Evolutionary conservation across 495 filamentous ascomycete species (phyloP), one percentile per base, ranked within the genome.

Genomic region (Xylaria scruposa): DNA sequence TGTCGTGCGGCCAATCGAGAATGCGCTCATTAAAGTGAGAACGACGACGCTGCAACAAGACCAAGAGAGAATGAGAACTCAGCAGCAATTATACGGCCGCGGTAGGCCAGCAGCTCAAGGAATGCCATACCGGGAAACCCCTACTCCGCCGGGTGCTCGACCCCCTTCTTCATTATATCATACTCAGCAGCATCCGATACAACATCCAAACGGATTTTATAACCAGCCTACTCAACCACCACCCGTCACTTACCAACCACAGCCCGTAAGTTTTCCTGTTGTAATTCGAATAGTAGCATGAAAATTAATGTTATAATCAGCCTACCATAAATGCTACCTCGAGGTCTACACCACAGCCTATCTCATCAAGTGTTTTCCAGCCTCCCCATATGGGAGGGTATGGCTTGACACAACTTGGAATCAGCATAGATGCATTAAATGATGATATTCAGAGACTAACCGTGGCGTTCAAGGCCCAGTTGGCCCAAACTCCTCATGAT

Each of bases 1-100:
- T 31, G 86, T 92, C 53, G 97, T 94, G 47, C 88, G 93, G 47
- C 91, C 92, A 66, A 98, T 99, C 74, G 96, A 99, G 78, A 97
- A 91, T 83, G 94, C 95, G 19, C 85, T 99, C 70, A 94, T 97
- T 77, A 97, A 94, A 79, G 92, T 92, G 8, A 89, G 92, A 70
- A 97, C 93, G 10, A 91, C 89, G 19, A 89, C 91, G 62, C 80
- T 94, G 65, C 89, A 93, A 68, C 86, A 89, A 60, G 89, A 94
- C 72, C 91, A 93, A 77, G 88, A 87, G 49, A 87, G 90, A 70
- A 84, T 85, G 68, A 87, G 89, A 71, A 83, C 84, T 51, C 91
- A 92, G 73, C 88, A 89, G 63, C 90, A 93, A 59, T 77, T 90
- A 10, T 82, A 91, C 67, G 85, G 83, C 26, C 89, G 89, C 70